Evolutionary conservation across 2,329 filamentous ascomycete species (phyloP).

Genomic region (Nothomitra cinnamomea): DNA sequence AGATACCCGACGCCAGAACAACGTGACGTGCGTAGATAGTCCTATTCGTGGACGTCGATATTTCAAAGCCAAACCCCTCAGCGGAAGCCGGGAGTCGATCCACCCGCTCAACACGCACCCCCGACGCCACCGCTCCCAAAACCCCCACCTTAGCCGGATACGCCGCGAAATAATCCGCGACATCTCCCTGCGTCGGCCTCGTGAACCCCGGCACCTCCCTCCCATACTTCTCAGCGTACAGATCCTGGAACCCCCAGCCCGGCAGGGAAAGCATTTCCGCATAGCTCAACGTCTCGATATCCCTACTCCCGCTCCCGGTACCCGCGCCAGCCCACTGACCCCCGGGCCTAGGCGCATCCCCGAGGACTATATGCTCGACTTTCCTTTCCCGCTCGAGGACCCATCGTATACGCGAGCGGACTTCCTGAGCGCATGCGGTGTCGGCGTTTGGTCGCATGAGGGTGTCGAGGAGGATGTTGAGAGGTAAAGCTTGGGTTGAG

Average conservation of each 20-base stretch:
- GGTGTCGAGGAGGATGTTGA: slow-evolving; percentile 43
- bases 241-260: slow-evolving; percentile 38
- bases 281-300: slow-evolving; percentile 44
- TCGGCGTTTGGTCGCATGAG: slow-evolving; percentile 41
- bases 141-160: slow-evolving; percentile 38
- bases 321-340: slow-evolving; percentile 41
- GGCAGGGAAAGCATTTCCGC: slow-evolving; percentile 43
- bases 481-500: slow-evolving; percentile 41
- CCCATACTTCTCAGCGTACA: slow-evolving; percentile 27
- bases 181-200: slow-evolving; percentile 35
- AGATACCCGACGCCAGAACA: slow-evolving; percentile 42
- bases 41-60: slow-evolving; percentile 23
- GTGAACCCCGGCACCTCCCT: slow-evolving; percentile 32
- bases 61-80: slow-evolving; percentile 14
- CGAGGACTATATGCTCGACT: slow-evolving; percentile 36
- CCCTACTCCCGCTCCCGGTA: slow-evolving; percentile 31
- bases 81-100: background rate
- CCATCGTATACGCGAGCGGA: slow-evolving; percentile 37
- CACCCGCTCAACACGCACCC: slow-evolving; percentile 19
- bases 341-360: slow-evolving; percentile 31
- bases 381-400: slow-evolving; percentile 30
- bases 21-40: slow-evolving; percentile 25
- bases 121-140: slow-evolving; percentile 27
- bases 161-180: slow-evolving; percentile 35
- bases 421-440: slow-evolving; percentile 30